phyloP scores from a whole-genome alignment of 139 green algal genomes.

The Chlorella sp. region DNA sequence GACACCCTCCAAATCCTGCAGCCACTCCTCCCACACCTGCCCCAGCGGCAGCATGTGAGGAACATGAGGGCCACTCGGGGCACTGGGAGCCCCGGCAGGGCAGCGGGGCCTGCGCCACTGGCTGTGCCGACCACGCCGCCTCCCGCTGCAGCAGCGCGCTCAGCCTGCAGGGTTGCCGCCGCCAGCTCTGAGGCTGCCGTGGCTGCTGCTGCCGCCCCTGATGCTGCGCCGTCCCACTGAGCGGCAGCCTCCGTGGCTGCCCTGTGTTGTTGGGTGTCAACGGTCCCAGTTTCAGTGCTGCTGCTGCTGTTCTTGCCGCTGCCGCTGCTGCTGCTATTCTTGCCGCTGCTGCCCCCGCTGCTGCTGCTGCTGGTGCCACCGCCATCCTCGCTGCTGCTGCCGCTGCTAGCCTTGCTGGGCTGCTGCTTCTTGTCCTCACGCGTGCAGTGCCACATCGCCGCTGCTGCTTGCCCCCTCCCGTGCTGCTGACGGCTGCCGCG shows the following conservation, averaged over 20 bases:
- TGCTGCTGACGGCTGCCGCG: not conserved
- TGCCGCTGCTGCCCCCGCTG: not conserved
- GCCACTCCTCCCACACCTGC: constrained; percentile 37
- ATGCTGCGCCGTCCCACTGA: not conserved
- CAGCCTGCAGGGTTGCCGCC: not conserved
- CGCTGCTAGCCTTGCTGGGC: not conserved
- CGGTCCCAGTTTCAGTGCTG: not conserved
- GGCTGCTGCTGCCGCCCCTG: not conserved
- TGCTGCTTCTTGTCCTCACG: not conserved
- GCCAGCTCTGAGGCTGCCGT: not conserved
- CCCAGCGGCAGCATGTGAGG: constrained; percentile 40
- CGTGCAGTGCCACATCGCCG: not conserved
- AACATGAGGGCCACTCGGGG: constrained; percentile 56
- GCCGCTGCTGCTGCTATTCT: no score
- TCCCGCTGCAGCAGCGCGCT: no score
- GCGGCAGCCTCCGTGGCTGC: not conserved
- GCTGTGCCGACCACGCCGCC: not conserved
- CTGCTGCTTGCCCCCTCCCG: not conserved
- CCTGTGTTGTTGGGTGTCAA: not conserved
- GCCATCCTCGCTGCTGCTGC: not conserved
- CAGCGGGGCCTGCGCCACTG: not conserved
- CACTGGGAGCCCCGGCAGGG: not conserved
- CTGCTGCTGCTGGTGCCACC: not conserved
- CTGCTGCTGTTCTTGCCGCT: no score
- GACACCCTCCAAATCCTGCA: constrained; percentile 7